Conservation (phyloP, 2,329 filamentous ascomycete genomes). For the Chlorencoelia australis region DNA sequence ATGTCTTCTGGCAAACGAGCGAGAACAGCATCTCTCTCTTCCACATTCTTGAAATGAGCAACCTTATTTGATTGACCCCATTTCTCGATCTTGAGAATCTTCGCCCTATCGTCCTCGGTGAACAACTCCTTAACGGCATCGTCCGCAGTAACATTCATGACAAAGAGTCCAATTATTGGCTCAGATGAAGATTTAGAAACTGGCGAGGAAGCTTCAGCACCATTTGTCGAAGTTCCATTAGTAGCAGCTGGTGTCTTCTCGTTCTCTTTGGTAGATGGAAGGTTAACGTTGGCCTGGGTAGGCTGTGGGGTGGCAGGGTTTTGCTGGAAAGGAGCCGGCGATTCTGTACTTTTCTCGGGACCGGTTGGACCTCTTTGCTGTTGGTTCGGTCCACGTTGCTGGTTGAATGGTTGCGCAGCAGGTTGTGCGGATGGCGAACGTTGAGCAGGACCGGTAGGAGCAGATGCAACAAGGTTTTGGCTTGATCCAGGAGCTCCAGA, state of each 20-base stretch:
- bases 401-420: slow-evolving; percentile 19
- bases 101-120: slow-evolving; percentile 68
- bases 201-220: slow-evolving; percentile 42
- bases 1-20: slow-evolving; percentile 64
- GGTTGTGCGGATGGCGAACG: slow-evolving; percentile 20
- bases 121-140: slow-evolving; percentile 78
- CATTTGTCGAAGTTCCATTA: slow-evolving; percentile 42
- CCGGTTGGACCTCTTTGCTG: slow-evolving; percentile 23
- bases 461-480: slow-evolving; percentile 25
- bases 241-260: slow-evolving; percentile 41
- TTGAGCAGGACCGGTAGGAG: slow-evolving; percentile 24
- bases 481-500: slow-evolving; percentile 27
- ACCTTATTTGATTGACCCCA: slow-evolving; percentile 74
- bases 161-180: slow-evolving; percentile 75
- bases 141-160: slow-evolving; percentile 75
- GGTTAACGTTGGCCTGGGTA: slow-evolving; percentile 24
- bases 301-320: slow-evolving; percentile 41
- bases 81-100: slow-evolving; percentile 71
- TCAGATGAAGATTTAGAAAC: slow-evolving; percentile 52
- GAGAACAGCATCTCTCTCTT: slow-evolving; percentile 74
- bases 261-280: slow-evolving; percentile 38
- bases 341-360: slow-evolving; percentile 22
- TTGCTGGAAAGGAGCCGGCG: slow-evolving; percentile 22
- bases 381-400: slow-evolving; percentile 22
- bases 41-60: slow-evolving; percentile 68